Conservation (phyloP, 2,329 filamentous ascomycete genomes). For the Lithohypha guttulata region DNA sequence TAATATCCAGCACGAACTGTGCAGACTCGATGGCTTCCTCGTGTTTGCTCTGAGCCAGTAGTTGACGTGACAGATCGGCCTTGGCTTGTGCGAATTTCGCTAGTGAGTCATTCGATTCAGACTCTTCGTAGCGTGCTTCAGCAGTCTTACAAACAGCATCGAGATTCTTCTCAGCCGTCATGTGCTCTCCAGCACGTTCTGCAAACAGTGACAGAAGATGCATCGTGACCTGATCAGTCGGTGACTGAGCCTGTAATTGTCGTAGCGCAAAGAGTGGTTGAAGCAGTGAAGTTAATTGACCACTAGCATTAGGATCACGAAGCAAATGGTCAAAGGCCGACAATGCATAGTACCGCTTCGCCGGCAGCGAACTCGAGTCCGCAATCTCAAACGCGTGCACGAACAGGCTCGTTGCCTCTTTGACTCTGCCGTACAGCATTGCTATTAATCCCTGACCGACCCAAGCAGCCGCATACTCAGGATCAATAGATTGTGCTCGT, state of each 20-base stretch:
- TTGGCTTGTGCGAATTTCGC: constrained; percentile 71
- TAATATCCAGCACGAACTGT: constrained; percentile 68
- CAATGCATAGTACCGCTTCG: constrained; percentile 67
- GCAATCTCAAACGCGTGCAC: constrained; percentile 91
- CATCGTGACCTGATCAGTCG: constrained; percentile 58
- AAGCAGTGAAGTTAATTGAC: constrained; percentile 48
- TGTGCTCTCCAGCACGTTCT: constrained; percentile 64
- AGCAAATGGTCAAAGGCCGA: constrained; percentile 75
- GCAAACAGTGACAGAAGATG: constrained; percentile 73
- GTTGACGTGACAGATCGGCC: constrained; percentile 73
- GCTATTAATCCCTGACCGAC: constrained; percentile 83
- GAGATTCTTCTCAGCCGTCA: constrained; percentile 53
- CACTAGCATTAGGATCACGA: constrained; percentile 37
- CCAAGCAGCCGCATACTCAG: constrained; percentile 89
- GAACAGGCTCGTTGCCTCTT: constrained; percentile 74
- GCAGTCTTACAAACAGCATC: constrained; percentile 56
- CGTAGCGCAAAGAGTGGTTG: constrained; percentile 81
- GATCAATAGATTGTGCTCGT: constrained; percentile 83
- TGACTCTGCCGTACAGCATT: constrained; percentile 58
- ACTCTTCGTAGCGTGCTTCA: constrained; percentile 74
- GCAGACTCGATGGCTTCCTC: constrained; percentile 65
- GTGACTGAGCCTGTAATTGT: constrained; percentile 63
- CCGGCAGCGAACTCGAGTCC: constrained; percentile 60
- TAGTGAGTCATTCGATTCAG: constrained; percentile 64
- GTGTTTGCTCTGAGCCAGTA: constrained; percentile 59